Conservation (phyloP, 768 basidiomycete species). For the Leccinellum albellum region DNA sequence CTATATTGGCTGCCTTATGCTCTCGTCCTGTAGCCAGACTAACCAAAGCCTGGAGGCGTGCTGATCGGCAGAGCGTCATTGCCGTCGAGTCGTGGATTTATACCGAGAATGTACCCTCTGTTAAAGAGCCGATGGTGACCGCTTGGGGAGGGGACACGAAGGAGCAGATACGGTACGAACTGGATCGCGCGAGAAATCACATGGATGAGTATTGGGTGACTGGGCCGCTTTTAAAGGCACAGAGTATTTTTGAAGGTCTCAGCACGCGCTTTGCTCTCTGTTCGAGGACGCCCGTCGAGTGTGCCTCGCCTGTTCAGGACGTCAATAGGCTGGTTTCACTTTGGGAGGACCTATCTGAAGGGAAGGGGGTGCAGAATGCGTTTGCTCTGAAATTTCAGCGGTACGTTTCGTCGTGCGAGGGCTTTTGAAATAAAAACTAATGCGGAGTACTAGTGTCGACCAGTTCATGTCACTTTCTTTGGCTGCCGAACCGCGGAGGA, state of each 20-base stretch:
- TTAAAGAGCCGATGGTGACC: conserved; percentile 45
- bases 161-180: conserved; percentile 41
- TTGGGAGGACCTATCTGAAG: conserved; percentile 51
- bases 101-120: conserved; percentile 28
- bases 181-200: conserved; percentile 44
- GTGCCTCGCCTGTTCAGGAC: conserved; percentile 43
- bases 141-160: conserved; percentile 69
- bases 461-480: conserved; percentile 78
- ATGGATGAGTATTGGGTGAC: conserved; percentile 44
- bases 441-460: conserved; percentile 46
- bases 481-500: conserved; percentile 69
- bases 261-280: conserved; percentile 50
- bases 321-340: conserved; percentile 47
- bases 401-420: conserved; percentile 36
- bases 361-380: conserved; percentile 36
- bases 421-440: not conserved
- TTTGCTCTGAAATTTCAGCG: conserved; percentile 57
- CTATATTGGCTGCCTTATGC: conserved; percentile 67
- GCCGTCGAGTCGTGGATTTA: conserved; percentile 69
- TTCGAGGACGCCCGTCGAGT: conserved; percentile 37
- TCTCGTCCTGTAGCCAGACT: conserved; percentile 71
- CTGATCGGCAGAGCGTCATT: conserved; percentile 53
- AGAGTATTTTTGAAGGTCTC: conserved; percentile 49
- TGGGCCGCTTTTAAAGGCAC: conserved; percentile 38
- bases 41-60: conserved; percentile 77